These are phyloP conservation scores for Nicotiana rustica DNA, from an alignment of 305 asterid species.

Conservation along the genomic window DNA sequence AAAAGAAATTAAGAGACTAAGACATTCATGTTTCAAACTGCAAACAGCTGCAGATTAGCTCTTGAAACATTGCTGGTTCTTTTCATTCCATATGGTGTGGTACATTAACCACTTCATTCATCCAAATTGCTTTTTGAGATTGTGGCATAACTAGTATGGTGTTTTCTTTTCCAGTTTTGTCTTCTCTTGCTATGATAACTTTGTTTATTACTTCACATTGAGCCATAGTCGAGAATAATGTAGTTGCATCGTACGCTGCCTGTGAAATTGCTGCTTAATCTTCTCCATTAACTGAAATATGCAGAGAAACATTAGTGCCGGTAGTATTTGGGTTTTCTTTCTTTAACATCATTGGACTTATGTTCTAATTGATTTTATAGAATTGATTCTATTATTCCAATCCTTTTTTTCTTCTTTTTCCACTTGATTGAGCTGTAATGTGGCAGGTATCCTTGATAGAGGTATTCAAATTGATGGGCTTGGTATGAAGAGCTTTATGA, in stretches of 20 bases:
- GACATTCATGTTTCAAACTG: constrained; percentile 26
- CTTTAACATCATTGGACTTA: constrained; percentile 9
- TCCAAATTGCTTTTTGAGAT: neutral
- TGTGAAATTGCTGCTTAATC: constrained; percentile 5
- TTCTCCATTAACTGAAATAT: neutral
- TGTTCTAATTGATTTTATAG: constrained; percentile 24
- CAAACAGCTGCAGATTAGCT: constrained; percentile 30
- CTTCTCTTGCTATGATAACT: constrained; percentile 8
- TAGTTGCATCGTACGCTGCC: constrained; percentile 9
- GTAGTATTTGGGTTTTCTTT: constrained; percentile 13
- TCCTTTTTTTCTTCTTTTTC: neutral
- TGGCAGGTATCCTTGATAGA: constrained; percentile 91
- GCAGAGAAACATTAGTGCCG: neutral
- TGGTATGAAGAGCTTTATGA: constrained; percentile 83
- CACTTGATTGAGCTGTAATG: constrained; percentile 32
- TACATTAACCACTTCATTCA: neutral
- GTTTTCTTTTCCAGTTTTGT: constrained; percentile 17
- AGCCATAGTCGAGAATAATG: neutral
- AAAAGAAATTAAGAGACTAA: neutral
- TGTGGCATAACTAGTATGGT: neutral
- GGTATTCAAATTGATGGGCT: constrained; percentile 95
- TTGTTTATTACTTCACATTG: constrained; percentile 17
- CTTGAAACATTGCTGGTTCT: neutral
- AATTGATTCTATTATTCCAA: constrained; percentile 24
- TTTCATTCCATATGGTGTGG: neutral